Evolutionary conservation across 805 yeast genomes (phyloP), one percentile per base, ranked within the genome.

Genomic region (Myxozyma monticola): DNA sequence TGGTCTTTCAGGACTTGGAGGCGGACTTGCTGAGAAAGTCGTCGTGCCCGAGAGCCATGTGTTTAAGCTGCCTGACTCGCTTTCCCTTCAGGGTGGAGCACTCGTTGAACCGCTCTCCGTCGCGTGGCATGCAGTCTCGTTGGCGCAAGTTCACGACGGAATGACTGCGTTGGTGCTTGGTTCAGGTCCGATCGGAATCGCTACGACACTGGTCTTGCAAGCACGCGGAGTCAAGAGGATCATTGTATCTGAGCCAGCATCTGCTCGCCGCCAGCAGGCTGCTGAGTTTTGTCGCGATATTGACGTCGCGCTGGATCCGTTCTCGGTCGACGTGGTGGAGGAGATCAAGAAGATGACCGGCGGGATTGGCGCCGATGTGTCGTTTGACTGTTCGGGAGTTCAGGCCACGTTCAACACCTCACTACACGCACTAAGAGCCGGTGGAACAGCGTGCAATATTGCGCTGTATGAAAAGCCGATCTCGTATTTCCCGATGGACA

Each of bases 391-490:
- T 59, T 76, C 81, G 1, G 84, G 84, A 18, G 66, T 79, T 8
- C 76, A 73, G 45, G 72, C 74, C 7, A 81, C 85, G 10, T 74
- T 77, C 46, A 72, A 71, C 40, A 72, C 82, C 3, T 77, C 79
- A 2, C 62, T 82, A 33, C 69, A 68, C 33, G 78, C 79, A 3
- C 66, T 79, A 7, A 68, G 75, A 1, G 75, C 78, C 4, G 73
- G 77, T 54, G 87, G 87, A 38, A 69, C 71, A 1, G 77, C 81
- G n/a, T 78, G 79, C 26, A 82, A 81, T 64, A 76, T 82, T 48
- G 87, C 87, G 4, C 77, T 83, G 37, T 82, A 85, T 84, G 71
- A 74, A 39, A 68, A 72, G 31, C 74, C 80, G 6, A 66, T 76
- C 22, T 69, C 68, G 14, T 76, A 74, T 61, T 71, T 71, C 56